Conservation (phyloP, 2,329 filamentous ascomycete genomes). For the Trichoderma simmonsii region DNA sequence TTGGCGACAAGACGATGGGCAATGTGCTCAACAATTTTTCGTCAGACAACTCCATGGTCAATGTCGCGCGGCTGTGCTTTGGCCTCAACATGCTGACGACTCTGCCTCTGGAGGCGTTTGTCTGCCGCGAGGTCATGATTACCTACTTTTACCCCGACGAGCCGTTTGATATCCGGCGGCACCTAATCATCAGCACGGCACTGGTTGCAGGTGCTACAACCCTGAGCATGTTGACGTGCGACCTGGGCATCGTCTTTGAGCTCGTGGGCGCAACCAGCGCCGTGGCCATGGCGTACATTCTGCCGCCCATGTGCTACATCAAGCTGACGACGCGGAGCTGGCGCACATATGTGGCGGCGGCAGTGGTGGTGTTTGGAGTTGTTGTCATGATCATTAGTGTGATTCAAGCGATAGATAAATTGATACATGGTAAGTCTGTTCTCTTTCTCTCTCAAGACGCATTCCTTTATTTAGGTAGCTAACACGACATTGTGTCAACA, state of each 20-base stretch:
- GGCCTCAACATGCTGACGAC: conserved; percentile 99
- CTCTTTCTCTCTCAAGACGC: background rate
- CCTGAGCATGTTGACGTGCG: conserved; percentile 81
- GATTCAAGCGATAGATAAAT: conserved; percentile 68
- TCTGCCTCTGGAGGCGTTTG: conserved; percentile 91
- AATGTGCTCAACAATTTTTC: conserved; percentile 99
- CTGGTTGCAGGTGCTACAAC: conserved; percentile 77
- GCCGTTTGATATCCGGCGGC: conserved; percentile 77
- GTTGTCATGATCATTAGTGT: conserved; percentile 79
- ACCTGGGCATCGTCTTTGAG: conserved; percentile 92
- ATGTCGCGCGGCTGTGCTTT: conserved; percentile 90
- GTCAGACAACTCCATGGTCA: conserved; percentile 85
- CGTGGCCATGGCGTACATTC: conserved; percentile 88
- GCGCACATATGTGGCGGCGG: conserved; percentile 69
- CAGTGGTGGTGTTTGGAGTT: conserved; percentile 73
- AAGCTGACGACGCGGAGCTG: conserved; percentile 78
- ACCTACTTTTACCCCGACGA: conserved; percentile 71
- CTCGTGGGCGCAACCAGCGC: conserved; percentile 93
- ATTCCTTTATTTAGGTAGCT: background rate
- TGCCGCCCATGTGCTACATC: conserved; percentile 93
- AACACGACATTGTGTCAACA: background rate
- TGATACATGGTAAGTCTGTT: conserved; percentile 46
- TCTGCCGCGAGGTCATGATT: conserved; percentile 94
- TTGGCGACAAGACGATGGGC: conserved; percentile 85
- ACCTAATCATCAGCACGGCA: conserved; percentile 80